These are phyloP conservation scores for Coleophoma crateriformis DNA, from an alignment of 2,329 filamentous ascomycete genomes.

Conservation along the genomic window DNA sequence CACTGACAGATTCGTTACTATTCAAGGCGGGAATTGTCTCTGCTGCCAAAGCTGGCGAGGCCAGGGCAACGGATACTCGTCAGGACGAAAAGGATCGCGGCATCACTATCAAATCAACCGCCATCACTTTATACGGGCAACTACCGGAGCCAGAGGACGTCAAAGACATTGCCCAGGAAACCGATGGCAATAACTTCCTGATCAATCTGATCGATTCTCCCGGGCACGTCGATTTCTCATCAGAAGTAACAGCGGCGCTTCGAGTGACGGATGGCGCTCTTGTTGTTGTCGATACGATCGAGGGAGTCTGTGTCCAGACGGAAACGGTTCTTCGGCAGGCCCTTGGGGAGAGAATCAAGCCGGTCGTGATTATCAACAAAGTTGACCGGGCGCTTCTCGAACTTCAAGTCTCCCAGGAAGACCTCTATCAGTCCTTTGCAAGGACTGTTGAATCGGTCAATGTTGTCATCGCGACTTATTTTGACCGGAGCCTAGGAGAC, in stretches of 20 bases:
- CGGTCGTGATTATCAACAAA: conserved; percentile 99
- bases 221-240: conserved; percentile 99
- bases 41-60: conserved; percentile 92
- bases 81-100: conserved; percentile 98
- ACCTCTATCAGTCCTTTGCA: conserved; percentile 99
- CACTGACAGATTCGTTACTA: conserved; percentile 97
- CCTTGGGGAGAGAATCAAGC: conserved; percentile 99
- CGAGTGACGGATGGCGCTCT: conserved; percentile 99
- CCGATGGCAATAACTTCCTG: conserved; percentile 92
- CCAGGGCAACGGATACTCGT: conserved; percentile 94
- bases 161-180: conserved; percentile 90
- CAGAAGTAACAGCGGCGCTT: conserved; percentile 97
- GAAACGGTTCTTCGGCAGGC: conserved; percentile 99
- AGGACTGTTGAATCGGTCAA: conserved; percentile 99
- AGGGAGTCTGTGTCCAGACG: conserved; percentile 99
- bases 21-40: conserved; percentile 99
- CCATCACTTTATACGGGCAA: conserved; percentile 94
- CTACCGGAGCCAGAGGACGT: conserved; percentile 78
- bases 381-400: conserved; percentile 99
- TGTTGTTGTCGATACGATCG: conserved; percentile 98
- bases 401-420: conserved; percentile 97
- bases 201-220: conserved; percentile 99
- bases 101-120: conserved; percentile 99
- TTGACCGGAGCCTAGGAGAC: conserved; percentile 94
- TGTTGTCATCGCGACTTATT: conserved; percentile 99